phyloP scores from a whole-genome alignment of 2,329 filamentous ascomycete species.

The Calonectria pseudoreteaudii region DNA sequence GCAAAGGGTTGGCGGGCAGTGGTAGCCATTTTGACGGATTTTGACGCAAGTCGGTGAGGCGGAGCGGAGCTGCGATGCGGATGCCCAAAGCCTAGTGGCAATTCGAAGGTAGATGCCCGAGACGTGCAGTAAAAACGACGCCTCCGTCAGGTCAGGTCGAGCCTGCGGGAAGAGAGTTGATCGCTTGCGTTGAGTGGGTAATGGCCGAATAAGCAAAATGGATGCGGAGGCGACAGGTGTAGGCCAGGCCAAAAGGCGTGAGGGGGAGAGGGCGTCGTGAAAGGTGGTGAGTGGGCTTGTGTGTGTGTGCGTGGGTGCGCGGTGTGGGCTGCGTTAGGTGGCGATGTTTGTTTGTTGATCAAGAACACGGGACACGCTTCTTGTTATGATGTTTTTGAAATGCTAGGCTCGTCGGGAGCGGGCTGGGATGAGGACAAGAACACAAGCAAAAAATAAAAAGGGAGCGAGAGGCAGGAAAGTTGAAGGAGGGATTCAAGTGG shows the following conservation, averaged over 20 bases:
- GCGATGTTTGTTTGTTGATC: slow-evolving; percentile 26
- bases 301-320: background rate
- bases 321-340: slow-evolving; percentile 3
- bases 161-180: background rate
- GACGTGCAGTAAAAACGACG: slow-evolving; percentile 2
- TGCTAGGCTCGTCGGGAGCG: slow-evolving; percentile 16
- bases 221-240: background rate
- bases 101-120: background rate
- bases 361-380: slow-evolving; percentile 6
- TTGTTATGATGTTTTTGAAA: slow-evolving; percentile 18
- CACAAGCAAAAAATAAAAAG: slow-evolving; percentile 13
- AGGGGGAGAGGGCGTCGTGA: background rate
- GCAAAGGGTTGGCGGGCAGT: slow-evolving; percentile 79
- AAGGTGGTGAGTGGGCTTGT: background rate
- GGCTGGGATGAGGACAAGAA: slow-evolving; percentile 3
- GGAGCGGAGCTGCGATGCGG: slow-evolving; percentile 1
- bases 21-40: slow-evolving; percentile 61
- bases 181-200: slow-evolving; percentile 2
- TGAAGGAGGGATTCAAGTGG: slow-evolving; percentile 17
- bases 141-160: slow-evolving; percentile 10
- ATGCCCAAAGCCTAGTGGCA: background rate
- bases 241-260: background rate
- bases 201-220: slow-evolving; percentile 11
- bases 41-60: background rate
- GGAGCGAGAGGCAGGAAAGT: slow-evolving; percentile 14